Conservation (phyloP, 352 stramenopile species). For the Globisporangium viniferum region DNA sequence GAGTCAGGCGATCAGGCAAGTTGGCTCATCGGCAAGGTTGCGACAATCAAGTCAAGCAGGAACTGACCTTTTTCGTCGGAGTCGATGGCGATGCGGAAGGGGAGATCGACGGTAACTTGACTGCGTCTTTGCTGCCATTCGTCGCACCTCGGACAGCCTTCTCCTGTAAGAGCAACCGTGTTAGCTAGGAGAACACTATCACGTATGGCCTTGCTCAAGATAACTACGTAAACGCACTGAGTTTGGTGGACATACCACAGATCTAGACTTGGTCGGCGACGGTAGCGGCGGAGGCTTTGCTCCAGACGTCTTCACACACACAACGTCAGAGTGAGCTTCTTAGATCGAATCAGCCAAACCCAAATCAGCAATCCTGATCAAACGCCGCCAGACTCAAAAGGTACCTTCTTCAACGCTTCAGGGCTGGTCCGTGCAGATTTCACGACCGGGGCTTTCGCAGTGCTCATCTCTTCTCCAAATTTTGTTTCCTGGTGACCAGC, state of each 20-base stretch:
- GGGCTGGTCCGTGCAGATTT: conserved; percentile 6
- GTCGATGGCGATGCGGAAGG: conserved; percentile 13
- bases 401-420: conserved; percentile 12
- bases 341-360: not conserved
- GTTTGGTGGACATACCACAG: not conserved
- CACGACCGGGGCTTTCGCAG: not conserved
- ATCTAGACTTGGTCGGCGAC: conserved; percentile 5
- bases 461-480: not conserved
- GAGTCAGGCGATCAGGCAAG: not conserved
- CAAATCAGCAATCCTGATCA: not conserved
- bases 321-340: not conserved
- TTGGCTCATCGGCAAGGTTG: not conserved
- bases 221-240: not conserved
- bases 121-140: conserved; percentile 26
- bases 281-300: conserved; percentile 1
- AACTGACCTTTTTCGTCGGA: conserved; percentile 32
- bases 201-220: not conserved
- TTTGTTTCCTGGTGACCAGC: not conserved
- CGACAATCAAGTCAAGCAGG: not conserved
- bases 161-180: not conserved
- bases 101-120: conserved; percentile 43
- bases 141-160: conserved; percentile 8
- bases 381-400: not conserved
- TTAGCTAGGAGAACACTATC: not conserved
- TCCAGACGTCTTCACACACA: not conserved